A percentile compares a stretch with the other conserved stretches of the same genome.
phyloP scores from a whole-genome alignment of 129 eudicot genomes.

The Erigeron canadensis region DNA sequence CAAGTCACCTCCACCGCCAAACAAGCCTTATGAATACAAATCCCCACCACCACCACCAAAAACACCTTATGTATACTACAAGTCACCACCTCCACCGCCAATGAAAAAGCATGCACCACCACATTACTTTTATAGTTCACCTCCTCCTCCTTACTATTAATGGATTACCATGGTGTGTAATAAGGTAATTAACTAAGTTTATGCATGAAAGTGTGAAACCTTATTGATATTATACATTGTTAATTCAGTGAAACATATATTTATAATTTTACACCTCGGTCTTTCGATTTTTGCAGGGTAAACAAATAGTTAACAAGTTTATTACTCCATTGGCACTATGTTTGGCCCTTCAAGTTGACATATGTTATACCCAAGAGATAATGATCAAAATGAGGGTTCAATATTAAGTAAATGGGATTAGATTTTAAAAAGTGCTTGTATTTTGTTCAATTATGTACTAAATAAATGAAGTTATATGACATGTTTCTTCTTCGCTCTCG shows the following conservation, averaged over 20 bases:
- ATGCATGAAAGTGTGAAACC: not conserved
- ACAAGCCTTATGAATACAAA: not conserved
- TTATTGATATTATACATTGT: not conserved
- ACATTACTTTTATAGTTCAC: slow-evolving; percentile 20
- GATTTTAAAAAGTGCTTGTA: not conserved
- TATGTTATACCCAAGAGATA: not conserved
- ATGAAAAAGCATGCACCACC: slow-evolving; percentile 9
- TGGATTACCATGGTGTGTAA: not conserved
- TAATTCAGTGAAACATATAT: not conserved
- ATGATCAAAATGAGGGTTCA: not conserved
- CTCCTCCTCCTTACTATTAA: slow-evolving; percentile 10
- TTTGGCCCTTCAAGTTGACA: slow-evolving; percentile 11
- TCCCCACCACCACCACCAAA: not conserved
- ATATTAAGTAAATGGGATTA: no score
- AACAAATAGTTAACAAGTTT: slow-evolving; percentile 4
- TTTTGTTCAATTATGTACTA: not conserved
- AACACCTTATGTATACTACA: not conserved
- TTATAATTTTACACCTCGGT: not conserved
- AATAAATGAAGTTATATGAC: not conserved
- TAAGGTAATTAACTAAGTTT: not conserved
- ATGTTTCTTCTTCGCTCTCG: no score
- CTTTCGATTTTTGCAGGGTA: slow-evolving; percentile 14
- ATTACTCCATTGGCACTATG: not conserved
- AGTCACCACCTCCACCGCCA: slow-evolving; percentile 10
- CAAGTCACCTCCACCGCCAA: slow-evolving; percentile 11